Conservation (phyloP, 2,329 filamentous ascomycete genomes). For the Aureobasidium mangrovei region DNA sequence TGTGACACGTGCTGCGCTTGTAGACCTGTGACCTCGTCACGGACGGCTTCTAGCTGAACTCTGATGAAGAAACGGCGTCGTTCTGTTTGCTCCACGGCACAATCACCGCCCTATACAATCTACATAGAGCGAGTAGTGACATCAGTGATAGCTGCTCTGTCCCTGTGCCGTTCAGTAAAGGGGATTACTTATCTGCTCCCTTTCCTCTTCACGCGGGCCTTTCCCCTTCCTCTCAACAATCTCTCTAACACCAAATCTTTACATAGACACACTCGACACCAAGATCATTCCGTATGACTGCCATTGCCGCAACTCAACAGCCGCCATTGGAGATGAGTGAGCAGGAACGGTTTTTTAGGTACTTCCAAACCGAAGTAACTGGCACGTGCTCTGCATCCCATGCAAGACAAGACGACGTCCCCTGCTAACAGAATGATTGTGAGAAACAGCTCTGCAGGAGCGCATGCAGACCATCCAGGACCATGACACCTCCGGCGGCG, state of each 20-base stretch:
- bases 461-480: conserved; percentile 61
- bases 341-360: conserved; percentile 64
- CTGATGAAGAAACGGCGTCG: too few species aligned
- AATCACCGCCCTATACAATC: conserved; percentile 3
- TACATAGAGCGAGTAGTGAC: conserved; percentile 1
- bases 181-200: not conserved
- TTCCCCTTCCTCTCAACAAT: not conserved
- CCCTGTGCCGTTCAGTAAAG: not conserved
- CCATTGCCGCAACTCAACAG: not conserved
- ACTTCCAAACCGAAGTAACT: conserved; percentile 68
- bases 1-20: too few species aligned
- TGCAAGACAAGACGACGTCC: not conserved
- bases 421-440: conserved; percentile 8
- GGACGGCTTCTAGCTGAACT: not conserved
- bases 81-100: not conserved
- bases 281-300: conserved; percentile 1
- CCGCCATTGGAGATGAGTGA: not conserved
- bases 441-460: conserved; percentile 58
- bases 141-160: conserved; percentile 6
- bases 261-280: not conserved
- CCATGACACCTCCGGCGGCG: conserved; percentile 56
- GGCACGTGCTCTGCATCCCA: conserved; percentile 39
- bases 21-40: too few species aligned
- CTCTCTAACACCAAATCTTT: not conserved
- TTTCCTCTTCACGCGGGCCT: not conserved